Evolutionary conservation across 2,329 filamentous ascomycete genomes (phyloP), one percentile per base, ranked within the genome.

Genomic region (Claviceps fusiformis): DNA sequence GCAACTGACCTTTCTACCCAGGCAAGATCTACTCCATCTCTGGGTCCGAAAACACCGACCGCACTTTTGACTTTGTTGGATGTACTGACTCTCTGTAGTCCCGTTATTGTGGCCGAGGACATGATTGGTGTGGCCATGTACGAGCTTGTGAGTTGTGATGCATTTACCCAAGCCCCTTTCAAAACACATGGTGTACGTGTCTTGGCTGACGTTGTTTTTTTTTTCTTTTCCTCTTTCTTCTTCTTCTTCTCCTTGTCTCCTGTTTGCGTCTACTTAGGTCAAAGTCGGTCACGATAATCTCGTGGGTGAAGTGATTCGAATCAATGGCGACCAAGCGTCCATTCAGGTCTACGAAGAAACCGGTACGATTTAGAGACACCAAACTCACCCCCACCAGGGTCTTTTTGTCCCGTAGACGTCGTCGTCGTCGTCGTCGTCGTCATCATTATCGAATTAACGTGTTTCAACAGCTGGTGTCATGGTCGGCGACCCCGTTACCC

Each of bases 81-180:
- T 55, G 54, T 62, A 62, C 60, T 64, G 57, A 59, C 56, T 33
- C 33, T 55, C 50, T 48, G 51, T 47, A 85, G 88, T 63, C 93
- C 93, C 68, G 93, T 98, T 78, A 86, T 98, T 66, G 82, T 98
- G 64, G 93, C 92, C 70, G 92, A 97, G 77, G 85, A 96, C 74
- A 95, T 98, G 91, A 89, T 92, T 68, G 93, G 93, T 72, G 93
- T 93, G 80, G 91, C 93, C 72, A 98, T 98, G 93, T 96, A 97
- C 83, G 93, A 98, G 77, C 80, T 98, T 77, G 90, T 90, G 78
- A 64, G 83, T 71, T 24, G 31, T 24, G 29, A n/a, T 45, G 11
- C 10, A 10, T 45, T 19, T 5, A 8, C 31, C 31, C 5, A 5
- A 33, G 31, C 19, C 19, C 8, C 31, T 33, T 33, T 33, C 5